phyloP scores from a whole-genome alignment of 768 basidiomycete species.

The Crepidotus variabilis region DNA sequence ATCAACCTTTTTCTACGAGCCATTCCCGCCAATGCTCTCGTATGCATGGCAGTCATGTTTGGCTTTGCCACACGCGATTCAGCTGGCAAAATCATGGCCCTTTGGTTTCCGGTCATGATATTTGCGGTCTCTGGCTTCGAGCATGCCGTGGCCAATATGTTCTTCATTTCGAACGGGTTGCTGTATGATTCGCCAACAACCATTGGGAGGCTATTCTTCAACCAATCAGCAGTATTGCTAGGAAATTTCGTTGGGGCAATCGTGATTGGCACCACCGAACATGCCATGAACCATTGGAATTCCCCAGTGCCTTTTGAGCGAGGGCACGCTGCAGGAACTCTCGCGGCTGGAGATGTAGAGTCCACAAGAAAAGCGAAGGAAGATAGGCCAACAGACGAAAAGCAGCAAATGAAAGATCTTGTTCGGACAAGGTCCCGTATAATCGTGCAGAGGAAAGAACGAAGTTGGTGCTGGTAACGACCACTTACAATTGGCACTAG shows the following conservation, averaged over 20 bases:
- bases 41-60: conserved; percentile 8
- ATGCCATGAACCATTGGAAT: conserved; percentile 8
- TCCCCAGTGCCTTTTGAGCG: conserved; percentile 7
- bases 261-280: conserved; percentile 6
- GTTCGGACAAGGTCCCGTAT: conserved; percentile 1
- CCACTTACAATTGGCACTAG: no score
- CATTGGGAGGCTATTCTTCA: conserved; percentile 7
- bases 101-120: conserved; percentile 8
- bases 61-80: conserved; percentile 6
- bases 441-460: no score
- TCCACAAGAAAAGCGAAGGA: conserved; percentile 10
- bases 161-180: conserved; percentile 8
- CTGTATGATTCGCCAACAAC: conserved; percentile 6
- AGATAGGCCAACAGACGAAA: conserved; percentile 1
- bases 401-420: not conserved
- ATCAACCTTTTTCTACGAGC: conserved; percentile 7
- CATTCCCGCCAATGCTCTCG: conserved; percentile 7
- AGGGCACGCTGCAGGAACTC: conserved; percentile 3
- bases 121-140: conserved; percentile 8
- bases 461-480: no score
- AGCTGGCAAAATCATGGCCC: conserved; percentile 8
- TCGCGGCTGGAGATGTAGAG: conserved; percentile 9
- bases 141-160: conserved; percentile 9
- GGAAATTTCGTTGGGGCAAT: conserved; percentile 8
- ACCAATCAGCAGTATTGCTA: conserved; percentile 6